Conservation (phyloP, 768 basidiomycete species). For the Pleurotus ostreatus region DNA sequence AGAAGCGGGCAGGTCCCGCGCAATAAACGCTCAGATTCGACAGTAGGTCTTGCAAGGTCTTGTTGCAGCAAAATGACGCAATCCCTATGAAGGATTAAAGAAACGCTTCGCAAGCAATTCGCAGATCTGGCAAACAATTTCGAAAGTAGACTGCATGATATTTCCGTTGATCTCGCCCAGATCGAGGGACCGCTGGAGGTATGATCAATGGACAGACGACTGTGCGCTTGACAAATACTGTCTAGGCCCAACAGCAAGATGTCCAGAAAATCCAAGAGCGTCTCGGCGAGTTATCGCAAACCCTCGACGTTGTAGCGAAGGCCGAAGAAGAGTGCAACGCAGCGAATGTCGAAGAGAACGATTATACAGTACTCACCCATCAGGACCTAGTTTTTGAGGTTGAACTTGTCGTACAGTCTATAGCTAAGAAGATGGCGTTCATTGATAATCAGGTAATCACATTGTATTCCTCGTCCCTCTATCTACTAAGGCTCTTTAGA, state of each 20-base stretch:
- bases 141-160: conserved; percentile 57
- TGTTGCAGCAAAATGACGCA: neutral
- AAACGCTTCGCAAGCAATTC: conserved; percentile 70
- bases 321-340: conserved; percentile 75
- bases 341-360: conserved; percentile 96
- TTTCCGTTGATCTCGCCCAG: conserved; percentile 69
- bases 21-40: conserved; percentile 87
- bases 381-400: conserved; percentile 91
- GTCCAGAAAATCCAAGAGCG: conserved; percentile 61
- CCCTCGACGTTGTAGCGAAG: conserved; percentile 47
- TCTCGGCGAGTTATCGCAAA: conserved; percentile 60
- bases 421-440: conserved; percentile 90
- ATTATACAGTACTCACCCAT: conserved; percentile 86
- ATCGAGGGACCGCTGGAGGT: conserved; percentile 80
- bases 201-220: conserved; percentile 16
- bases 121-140: conserved; percentile 77
- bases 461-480: conserved; percentile 1
- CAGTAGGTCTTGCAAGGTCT: conserved; percentile 40
- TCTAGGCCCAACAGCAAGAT: conserved; percentile 70
- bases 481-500: conserved; percentile 41
- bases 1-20: conserved; percentile 73
- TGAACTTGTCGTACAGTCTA: conserved; percentile 72
- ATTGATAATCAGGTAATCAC: conserved; percentile 86
- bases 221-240: neutral
- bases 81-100: conserved; percentile 63